Percentiles rank a stretch among this genome's conserved stretches.
phyloP scores from a whole-genome alignment of 2,329 filamentous ascomycete genomes.

The Penicillium sp. region DNA sequence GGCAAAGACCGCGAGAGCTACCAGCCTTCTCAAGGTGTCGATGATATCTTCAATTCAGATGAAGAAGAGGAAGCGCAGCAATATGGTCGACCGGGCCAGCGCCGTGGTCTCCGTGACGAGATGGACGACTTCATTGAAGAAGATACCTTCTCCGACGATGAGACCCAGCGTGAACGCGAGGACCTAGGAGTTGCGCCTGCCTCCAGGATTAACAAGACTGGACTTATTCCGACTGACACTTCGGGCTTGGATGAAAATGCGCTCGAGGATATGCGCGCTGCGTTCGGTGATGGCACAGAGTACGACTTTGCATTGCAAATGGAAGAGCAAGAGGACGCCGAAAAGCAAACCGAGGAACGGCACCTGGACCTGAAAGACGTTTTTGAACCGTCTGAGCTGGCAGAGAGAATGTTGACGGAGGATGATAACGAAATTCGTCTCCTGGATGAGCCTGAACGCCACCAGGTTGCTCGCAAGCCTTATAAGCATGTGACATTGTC shows the following conservation, averaged over 20 bases:
- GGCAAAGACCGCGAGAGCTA: conserved; percentile 65
- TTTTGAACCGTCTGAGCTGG: conserved; percentile 92
- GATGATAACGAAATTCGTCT: conserved; percentile 89
- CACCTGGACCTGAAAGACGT: conserved; percentile 94
- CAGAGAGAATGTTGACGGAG: conserved; percentile 91
- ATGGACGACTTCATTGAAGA: conserved; percentile 97
- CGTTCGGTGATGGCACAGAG: conserved; percentile 93
- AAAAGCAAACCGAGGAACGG: conserved; percentile 74
- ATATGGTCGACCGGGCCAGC: conserved; percentile 47
- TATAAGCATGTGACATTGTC: conserved; percentile 80
- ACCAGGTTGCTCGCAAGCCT: conserved; percentile 84
- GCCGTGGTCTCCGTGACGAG: conserved; percentile 68
- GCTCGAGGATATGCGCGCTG: conserved; percentile 91
- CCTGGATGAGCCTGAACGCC: conserved; percentile 87
- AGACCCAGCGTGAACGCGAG: conserved; percentile 71
- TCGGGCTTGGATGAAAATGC: conserved; percentile 87
- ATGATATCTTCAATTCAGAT: conserved; percentile 94
- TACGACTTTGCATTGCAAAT: conserved; percentile 92
- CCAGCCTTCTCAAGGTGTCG: conserved; percentile 68
- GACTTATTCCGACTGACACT: conserved; percentile 70
- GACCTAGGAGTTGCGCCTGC: conserved; percentile 87
- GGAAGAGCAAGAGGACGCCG: conserved; percentile 79
- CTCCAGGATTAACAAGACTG: conserved; percentile 65
- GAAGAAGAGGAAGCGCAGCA: conserved; percentile 69
- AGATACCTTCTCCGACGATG: conserved; percentile 85